phyloP scores from a whole-genome alignment of 352 stramenopile genomes.

The Pythium rishiriense region DNA sequence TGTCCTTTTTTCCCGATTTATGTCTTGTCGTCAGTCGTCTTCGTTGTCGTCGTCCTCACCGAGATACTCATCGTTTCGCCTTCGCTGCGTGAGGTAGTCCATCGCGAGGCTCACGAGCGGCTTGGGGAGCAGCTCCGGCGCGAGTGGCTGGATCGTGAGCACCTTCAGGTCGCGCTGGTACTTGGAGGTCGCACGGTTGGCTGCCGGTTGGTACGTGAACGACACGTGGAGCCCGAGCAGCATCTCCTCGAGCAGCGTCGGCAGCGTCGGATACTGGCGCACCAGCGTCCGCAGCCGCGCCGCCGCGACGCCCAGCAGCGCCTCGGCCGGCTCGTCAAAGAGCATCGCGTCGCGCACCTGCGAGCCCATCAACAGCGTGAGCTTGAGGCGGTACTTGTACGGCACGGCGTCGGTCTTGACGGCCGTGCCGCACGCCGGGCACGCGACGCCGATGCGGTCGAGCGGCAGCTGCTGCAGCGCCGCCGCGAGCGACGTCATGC shows the following conservation, averaged over 20 bases:
- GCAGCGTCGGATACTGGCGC: constrained; percentile 38
- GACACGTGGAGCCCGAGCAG: constrained; percentile 49
- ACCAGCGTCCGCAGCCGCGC: constrained; percentile 33
- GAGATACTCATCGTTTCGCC: background rate
- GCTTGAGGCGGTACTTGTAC: constrained; percentile 59
- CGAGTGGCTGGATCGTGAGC: constrained; percentile 42
- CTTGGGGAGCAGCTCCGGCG: constrained; percentile 42
- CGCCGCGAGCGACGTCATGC: constrained; percentile 42
- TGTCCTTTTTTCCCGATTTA: background rate
- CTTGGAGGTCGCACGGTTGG: constrained; percentile 28
- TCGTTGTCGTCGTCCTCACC: background rate
- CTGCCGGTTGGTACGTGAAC: constrained; percentile 45
- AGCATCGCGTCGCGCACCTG: constrained; percentile 43
- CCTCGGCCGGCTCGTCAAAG: constrained; percentile 49
- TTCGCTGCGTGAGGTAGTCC: constrained; percentile 29
- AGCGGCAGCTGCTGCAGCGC: constrained; percentile 24
- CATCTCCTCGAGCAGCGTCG: constrained; percentile 48
- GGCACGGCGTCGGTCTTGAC: constrained; percentile 29
- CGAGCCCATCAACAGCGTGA: constrained; percentile 40
- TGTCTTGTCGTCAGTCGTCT: background rate
- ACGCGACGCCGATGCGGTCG: constrained; percentile 28
- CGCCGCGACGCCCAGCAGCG: constrained; percentile 40
- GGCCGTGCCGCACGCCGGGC: constrained; percentile 31
- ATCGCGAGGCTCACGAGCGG: constrained; percentile 42
- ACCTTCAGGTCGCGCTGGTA: constrained; percentile 56